These are phyloP conservation scores for Hymenoscyphus fraxineus DNA, from an alignment of 2,329 filamentous ascomycete genomes.

Conservation along the genomic window DNA sequence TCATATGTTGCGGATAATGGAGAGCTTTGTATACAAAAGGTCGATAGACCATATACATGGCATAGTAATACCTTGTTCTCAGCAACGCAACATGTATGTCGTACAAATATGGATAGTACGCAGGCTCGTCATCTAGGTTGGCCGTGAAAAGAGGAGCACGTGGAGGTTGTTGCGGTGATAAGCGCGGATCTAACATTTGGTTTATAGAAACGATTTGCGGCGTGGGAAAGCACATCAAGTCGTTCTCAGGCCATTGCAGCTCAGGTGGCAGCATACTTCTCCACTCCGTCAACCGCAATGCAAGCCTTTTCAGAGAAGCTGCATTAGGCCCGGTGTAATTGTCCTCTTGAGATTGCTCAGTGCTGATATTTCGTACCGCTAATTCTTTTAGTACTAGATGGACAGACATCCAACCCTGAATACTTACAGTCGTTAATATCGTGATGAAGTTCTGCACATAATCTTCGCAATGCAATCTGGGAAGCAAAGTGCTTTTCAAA, in stretches of 20 bases:
- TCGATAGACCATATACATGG: slow-evolving; percentile 54
- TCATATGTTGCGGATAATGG: slow-evolving; percentile 52
- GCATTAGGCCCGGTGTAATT: slow-evolving; percentile 29
- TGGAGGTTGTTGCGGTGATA: slow-evolving; percentile 19
- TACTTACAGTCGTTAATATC: slow-evolving; percentile 49
- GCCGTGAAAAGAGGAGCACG: slow-evolving; percentile 42
- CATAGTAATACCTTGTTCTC: slow-evolving; percentile 56
- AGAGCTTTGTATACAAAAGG: slow-evolving; percentile 59
- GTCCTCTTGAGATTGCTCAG: slow-evolving; percentile 13
- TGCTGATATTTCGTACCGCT: slow-evolving; percentile 21
- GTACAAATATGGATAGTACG: slow-evolving; percentile 48
- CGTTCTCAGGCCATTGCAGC: slow-evolving; percentile 55
- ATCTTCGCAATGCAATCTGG: slow-evolving; percentile 52
- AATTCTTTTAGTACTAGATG: slow-evolving; percentile 10
- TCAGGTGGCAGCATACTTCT: slow-evolving; percentile 50
- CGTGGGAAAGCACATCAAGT: slow-evolving; percentile 42
- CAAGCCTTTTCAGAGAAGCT: slow-evolving; percentile 47
- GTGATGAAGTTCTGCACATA: slow-evolving; percentile 51
- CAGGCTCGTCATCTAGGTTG: slow-evolving; percentile 43
- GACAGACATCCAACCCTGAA: not conserved
- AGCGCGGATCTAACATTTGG: slow-evolving; percentile 24
- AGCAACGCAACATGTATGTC: slow-evolving; percentile 56
- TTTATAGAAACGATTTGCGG: slow-evolving; percentile 27
- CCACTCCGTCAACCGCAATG: slow-evolving; percentile 54
- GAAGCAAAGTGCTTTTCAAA: slow-evolving; percentile 58